Base-by-base conservation (phyloP, 2,329 filamentous ascomycete genomes). In the Ophiostoma tasmaniense region DNA sequence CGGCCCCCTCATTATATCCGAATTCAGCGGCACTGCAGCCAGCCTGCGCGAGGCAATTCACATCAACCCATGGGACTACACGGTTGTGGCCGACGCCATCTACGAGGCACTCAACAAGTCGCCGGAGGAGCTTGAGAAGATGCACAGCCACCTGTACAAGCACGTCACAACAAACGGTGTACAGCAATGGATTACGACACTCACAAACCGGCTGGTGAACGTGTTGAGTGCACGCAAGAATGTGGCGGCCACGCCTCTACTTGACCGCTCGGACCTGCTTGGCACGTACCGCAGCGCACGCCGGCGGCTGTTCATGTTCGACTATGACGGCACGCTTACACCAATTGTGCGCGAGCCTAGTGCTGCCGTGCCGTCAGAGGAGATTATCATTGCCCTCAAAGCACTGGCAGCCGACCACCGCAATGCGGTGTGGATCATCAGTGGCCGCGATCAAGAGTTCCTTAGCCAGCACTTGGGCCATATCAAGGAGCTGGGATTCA, bases 361-460 rank as follows among this genome's bases (percentile, higher is more conserved):
- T 73, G 89, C 92, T 5, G 95, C 95, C 2, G 89, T 97, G 52
- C 95, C 95, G 0, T 94, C 93, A 0, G 89, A 93, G 74, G 87
- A 89, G 28, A 87, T 97, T 28, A 89, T 96, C 66, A 86, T 89
- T 37, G 93, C 90, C 0, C 83, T 99, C 70, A 92, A 90, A 77
- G 85, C 86, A 13, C 83, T 99, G 59, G 90, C 93, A 0, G 84
- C 90, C 0, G 92, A 98, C 76, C 87, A 90, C 20, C 83, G 84
- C 69, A 99, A 98, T 75, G 85, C 88, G 1, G 93, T 99, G n/a
- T 99, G 95, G 95, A 96, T 99, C 76, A 97, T 99, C 75, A 96
- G 92, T 67, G 95, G 95, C 13, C 89, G 95, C 72, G 94, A 98
- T 75, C 93, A 97, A 76, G 89, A 90, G 8, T 99, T 99, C 80